phyloP scores from a whole-genome alignment of 2,329 filamentous ascomycete species.

The Phaeophleospora eucalypticola region DNA sequence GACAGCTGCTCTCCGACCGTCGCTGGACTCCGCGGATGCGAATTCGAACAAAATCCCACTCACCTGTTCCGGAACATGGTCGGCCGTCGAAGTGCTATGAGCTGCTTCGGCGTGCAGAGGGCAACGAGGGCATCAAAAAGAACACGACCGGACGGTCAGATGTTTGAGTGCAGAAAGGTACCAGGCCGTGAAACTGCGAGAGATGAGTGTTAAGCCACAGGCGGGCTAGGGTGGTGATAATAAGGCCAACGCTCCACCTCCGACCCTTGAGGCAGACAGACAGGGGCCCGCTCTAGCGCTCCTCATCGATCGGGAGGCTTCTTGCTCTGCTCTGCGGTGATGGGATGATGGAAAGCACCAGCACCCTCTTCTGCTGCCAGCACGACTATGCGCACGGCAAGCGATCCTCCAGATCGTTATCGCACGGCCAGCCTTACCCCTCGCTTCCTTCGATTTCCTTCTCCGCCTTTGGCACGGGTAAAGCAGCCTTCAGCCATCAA shows the following conservation, averaged over 20 bases:
- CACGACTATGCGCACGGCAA: too few relatives aligned
- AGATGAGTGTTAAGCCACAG: conserved; percentile 23
- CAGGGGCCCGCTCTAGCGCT: background rate
- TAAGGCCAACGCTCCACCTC: background rate
- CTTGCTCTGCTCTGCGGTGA: too few relatives aligned
- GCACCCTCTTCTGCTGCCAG: too few relatives aligned
- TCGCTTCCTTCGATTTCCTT: background rate
- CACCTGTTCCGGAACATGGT: conserved; percentile 49
- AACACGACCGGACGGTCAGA: conserved; percentile 5
- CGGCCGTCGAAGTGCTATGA: conserved; percentile 15
- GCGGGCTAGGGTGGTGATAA: conserved; percentile 7
- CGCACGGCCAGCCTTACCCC: background rate
- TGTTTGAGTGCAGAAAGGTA: conserved; percentile 13
- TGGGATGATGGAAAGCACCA: too few relatives aligned
- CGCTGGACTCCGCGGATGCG: too few relatives aligned
- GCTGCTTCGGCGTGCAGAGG: conserved; percentile 12
- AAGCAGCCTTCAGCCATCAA: too few relatives aligned
- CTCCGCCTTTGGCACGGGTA: background rate
- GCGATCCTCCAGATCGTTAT: background rate
- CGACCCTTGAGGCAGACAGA: conserved; percentile 1
- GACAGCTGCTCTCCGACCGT: conserved; percentile 1
- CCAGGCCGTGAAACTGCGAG: conserved; percentile 19
- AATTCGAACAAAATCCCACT: too few relatives aligned
- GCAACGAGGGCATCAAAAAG: conserved; percentile 15
- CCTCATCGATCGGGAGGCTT: background rate